Evolutionary conservation across 306 rosid genomes (phyloP), one percentile per base, ranked within the genome.

Genomic region (Gastrolobium villosum): DNA sequence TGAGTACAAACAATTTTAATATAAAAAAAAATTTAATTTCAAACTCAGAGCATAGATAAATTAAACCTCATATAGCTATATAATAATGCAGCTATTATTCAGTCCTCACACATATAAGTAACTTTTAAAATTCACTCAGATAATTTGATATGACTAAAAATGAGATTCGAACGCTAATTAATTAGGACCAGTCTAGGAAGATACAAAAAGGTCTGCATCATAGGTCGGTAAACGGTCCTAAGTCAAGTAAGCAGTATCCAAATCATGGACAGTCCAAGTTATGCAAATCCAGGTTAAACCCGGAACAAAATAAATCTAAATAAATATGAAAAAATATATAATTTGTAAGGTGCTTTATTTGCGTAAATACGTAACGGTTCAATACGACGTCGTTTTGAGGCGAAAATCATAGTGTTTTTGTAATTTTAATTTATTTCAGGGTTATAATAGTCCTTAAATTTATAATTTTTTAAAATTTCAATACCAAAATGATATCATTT

Each of bases 141-240:
- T 20, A 20, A 20, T 44, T 43, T 68, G 13, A 46, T 31, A 46
- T 49, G 15, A 4, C 75, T 26, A 52, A 40, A 71, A n/a, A 20
- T 7, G 54, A 72, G 28, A 37, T 53, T 37, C 40, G 20, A 71
- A 55, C 40, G 30, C 40, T 72, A 55, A n/a, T n/a, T n/a, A 55
- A 55, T 39, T 20, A 40, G 53, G 40, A 72, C 3, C 53, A 72
- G 26, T 39, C 41, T 55, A 37, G 41, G 52, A 56, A 72, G 43
- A 40, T 1, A 55, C 66, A 40, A 72, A 44, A 41, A 41, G 48
- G 53, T 41, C 15, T 0, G 41, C 3, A 45, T 61, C 26, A 20
- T 20, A 20, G 26, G 26, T 20, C 26, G 26, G 26, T 20, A 20
- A 20, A 20, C 26, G 26, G 26, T 20, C 26, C 26, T 20, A 0